Evolutionary conservation across 2,329 filamentous ascomycete species (phyloP).

Genomic region (Colletotrichum cordylinicola): DNA sequence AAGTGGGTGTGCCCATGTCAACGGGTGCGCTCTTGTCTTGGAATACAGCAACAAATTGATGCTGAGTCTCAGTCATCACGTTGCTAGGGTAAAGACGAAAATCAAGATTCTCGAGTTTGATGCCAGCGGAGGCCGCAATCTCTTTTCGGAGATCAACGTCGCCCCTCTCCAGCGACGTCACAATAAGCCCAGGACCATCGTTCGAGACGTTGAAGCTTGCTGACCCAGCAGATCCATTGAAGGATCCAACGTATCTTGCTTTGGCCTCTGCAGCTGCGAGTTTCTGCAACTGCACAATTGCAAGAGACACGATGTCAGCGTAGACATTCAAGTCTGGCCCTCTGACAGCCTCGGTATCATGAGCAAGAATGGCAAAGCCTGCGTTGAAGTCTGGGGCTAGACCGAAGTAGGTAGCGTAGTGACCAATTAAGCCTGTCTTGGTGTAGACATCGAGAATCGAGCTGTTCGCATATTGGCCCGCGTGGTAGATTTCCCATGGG

Average conservation of each 20-base stretch:
- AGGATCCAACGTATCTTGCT: conserved; percentile 23
- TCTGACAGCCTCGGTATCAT: conserved; percentile 28
- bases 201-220: not conserved
- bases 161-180: conserved; percentile 19
- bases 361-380: conserved; percentile 38
- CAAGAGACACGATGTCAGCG: conserved; percentile 34
- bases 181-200: conserved; percentile 30
- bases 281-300: conserved; percentile 17
- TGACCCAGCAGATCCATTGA: not conserved
- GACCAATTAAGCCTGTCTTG: conserved; percentile 31
- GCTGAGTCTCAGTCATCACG: conserved; percentile 17
- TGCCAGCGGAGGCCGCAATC: conserved; percentile 25
- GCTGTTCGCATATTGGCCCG: conserved; percentile 22
- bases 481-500: conserved; percentile 38
- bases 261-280: conserved; percentile 23
- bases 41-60: conserved; percentile 35
- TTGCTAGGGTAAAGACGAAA: conserved; percentile 36
- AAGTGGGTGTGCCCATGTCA: conserved; percentile 38
- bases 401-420: conserved; percentile 33
- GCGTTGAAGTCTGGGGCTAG: conserved; percentile 28
- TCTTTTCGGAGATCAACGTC: conserved; percentile 24
- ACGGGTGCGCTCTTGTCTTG: conserved; percentile 33
- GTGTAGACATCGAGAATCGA: conserved; percentile 31
- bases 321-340: conserved; percentile 37
- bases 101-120: conserved; percentile 28